Evolutionary conservation across 768 basidiomycete species (phyloP), one percentile per base, ranked within the genome.

Genomic region (Astraeus odoratus): DNA sequence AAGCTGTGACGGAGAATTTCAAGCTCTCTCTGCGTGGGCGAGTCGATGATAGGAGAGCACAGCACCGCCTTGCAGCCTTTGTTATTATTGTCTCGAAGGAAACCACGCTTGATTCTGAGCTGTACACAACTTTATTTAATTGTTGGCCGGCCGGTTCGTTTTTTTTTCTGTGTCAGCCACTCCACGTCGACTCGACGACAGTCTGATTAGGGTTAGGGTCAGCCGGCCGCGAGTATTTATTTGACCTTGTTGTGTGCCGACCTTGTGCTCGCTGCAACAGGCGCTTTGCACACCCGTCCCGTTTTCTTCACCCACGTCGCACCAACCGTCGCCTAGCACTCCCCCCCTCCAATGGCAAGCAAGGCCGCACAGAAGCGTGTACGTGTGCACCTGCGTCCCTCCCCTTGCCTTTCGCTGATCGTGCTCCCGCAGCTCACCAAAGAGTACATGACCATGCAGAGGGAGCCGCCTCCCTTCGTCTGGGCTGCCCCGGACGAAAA

Each of bases 401-500:
- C n/a, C n/a, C n/a, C n/a, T n/a, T n/a, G n/a, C 4, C 35, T 31
- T 26, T 30, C 30, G 42, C 34, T 24, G 44, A 40, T 41, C 35
- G 10, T 38, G 49, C 26, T 16, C 3, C 15, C 19, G 8, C 26
- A 41, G 39, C 39, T 41, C 18, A 4, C 26, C 16, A 41, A 29
- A 26, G 39, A 50, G 50, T 40, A 42, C 22, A 12, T 39, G 35
- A 23, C 42, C 39, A 95, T 97, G 88, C 91, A 95, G 68, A 85
- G 70, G 59, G 83, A 87, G 49, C 91, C 95, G 12, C 95, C 95
- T 1, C 95, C 95, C 49, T 98, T 93, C 65, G 83, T 97, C 18
- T 94, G 88, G 85, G 94, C 95, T 30, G 77, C 76, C 24, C 95
- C 95, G 12, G 93, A 96, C 57, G 95, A 98, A 77, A 93, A 93